Evolutionary conservation across 2,329 filamentous ascomycete species (phyloP).

Genomic region (Apiospora arundinis): DNA sequence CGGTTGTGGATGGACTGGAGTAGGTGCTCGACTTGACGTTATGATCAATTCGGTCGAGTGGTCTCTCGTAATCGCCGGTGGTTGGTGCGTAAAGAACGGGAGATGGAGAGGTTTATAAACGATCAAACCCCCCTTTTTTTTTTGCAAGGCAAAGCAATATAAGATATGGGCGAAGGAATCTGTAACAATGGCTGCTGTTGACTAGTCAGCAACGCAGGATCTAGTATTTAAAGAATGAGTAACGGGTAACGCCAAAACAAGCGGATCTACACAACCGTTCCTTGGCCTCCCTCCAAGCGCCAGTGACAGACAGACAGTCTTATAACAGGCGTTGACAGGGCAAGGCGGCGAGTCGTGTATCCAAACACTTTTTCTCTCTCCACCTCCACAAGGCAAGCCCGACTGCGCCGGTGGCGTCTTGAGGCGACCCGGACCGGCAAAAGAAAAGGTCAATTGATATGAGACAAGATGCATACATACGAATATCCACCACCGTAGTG

Average conservation of each 20-base stretch:
- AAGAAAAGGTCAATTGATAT: neutral
- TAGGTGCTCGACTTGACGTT: neutral
- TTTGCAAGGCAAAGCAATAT: slow-evolving; percentile 1
- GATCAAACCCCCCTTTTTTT: neutral
- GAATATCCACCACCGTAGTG: neutral
- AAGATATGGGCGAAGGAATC: neutral
- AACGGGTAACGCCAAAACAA: slow-evolving; percentile 14
- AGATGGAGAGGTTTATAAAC: neutral
- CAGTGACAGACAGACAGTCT: neutral
- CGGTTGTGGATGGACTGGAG: neutral
- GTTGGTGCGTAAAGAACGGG: neutral
- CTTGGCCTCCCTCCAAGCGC: neutral
- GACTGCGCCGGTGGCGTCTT: slow-evolving; percentile 6
- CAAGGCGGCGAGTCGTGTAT: slow-evolving; percentile 16
- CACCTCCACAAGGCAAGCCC: slow-evolving; percentile 6
- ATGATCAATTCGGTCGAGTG: neutral
- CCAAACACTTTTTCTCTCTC: neutral
- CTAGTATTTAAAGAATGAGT: neutral
- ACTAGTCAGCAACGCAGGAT: slow-evolving; percentile 8
- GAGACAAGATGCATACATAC: neutral
- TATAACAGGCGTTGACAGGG: neutral
- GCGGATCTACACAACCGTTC: slow-evolving; percentile 7
- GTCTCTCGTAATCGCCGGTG: neutral
- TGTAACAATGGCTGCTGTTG: slow-evolving; percentile 13
- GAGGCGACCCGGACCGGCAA: neutral